phyloP scores from a whole-genome alignment of 129 eudicot species.

The Flaveria bidentis region DNA sequence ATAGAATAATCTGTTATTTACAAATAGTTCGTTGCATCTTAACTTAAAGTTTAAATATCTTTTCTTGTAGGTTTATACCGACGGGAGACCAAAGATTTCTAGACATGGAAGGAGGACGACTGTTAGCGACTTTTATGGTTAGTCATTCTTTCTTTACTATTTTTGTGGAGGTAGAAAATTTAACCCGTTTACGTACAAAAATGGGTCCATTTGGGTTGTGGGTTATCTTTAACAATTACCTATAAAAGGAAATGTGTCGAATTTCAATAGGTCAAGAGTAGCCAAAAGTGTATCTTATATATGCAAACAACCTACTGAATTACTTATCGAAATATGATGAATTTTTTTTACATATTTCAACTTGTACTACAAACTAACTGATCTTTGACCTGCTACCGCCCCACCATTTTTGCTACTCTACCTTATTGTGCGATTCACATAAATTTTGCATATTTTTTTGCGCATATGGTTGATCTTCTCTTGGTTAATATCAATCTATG shows the following conservation, averaged over 20 bases:
- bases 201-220: neutral
- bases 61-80: conserved; percentile 61
- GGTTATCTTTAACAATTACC: neutral
- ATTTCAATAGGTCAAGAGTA: neutral
- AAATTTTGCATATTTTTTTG: neutral
- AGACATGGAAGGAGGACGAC: conserved; percentile 73
- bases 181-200: neutral
- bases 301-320: neutral
- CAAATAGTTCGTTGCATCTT: neutral
- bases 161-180: neutral
- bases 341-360: neutral
- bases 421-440: neutral
- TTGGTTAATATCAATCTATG: conserved; percentile 9
- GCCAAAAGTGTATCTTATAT: neutral
- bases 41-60: neutral
- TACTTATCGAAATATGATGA: neutral
- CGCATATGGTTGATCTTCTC: neutral
- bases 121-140: conserved; percentile 81
- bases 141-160: conserved; percentile 31
- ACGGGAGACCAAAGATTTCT: conserved; percentile 68
- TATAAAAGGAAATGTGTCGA: neutral
- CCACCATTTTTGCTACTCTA: neutral
- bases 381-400: neutral
- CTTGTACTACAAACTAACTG: neutral
- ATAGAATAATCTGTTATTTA: too few relatives aligned